A percentile compares a stretch with the other conserved stretches of the same genome.
phyloP scores from a whole-genome alignment of 2,329 filamentous ascomycete species.

The Talaromyces sp. region DNA sequence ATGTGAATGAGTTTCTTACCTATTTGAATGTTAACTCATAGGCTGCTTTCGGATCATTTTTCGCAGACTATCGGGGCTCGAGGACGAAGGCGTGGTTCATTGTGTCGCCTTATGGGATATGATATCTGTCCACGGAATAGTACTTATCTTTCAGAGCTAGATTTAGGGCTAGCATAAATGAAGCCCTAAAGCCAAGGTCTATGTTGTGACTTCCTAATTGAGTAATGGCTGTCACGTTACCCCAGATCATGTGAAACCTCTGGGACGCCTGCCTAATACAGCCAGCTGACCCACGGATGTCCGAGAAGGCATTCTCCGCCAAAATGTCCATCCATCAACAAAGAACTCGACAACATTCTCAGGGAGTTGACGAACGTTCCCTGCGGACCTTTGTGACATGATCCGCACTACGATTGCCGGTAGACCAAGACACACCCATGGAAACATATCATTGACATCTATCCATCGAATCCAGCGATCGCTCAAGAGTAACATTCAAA shows the following conservation, averaged over 20 bases:
- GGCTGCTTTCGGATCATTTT: too few relatives aligned
- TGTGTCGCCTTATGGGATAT: neutral
- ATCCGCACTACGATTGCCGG: neutral
- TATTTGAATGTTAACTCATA: too few relatives aligned
- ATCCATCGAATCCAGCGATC: neutral
- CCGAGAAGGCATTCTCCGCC: neutral
- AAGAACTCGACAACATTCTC: neutral
- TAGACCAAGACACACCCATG: neutral
- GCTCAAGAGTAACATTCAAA: neutral
- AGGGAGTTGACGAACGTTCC: neutral
- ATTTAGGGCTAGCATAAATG: neutral
- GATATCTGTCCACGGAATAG: neutral
- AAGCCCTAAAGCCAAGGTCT: neutral
- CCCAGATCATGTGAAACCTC: constrained; percentile 6
- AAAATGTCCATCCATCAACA: neutral
- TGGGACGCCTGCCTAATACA: neutral
- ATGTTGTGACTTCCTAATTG: neutral
- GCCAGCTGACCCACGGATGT: neutral
- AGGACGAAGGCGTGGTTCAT: too few relatives aligned
- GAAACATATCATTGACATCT: neutral
- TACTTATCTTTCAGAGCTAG: too few relatives aligned
- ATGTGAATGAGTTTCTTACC: too few relatives aligned
- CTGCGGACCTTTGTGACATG: neutral
- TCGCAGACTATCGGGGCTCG: too few relatives aligned
- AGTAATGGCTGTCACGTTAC: constrained; percentile 1